These are phyloP conservation scores for Akanthomyces uredinophilus DNA, from an alignment of 2,329 filamentous ascomycete species.

Conservation along the genomic window DNA sequence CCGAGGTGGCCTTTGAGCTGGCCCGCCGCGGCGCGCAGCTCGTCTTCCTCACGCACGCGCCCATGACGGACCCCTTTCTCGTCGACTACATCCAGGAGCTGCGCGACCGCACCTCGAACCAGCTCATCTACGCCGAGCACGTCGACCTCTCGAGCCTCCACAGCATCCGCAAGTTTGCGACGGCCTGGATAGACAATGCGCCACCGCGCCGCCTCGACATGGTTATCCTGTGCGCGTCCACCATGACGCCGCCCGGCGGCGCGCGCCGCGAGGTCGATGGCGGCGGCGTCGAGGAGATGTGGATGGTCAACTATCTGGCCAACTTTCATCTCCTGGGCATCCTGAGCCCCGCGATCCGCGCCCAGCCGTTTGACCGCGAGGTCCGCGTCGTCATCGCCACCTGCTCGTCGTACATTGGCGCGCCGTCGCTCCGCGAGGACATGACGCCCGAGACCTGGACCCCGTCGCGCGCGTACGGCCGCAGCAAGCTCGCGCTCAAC, in stretches of 20 bases:
- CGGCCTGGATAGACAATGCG: slow-evolving; percentile 95
- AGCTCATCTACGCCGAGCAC: slow-evolving; percentile 91
- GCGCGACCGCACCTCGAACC: slow-evolving; percentile 68
- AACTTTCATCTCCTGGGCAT: slow-evolving; percentile 95
- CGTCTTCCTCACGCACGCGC: slow-evolving; percentile 78
- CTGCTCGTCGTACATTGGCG: slow-evolving; percentile 82
- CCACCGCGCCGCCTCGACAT: slow-evolving; percentile 86
- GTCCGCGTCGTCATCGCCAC: slow-evolving; percentile 82
- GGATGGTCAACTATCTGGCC: slow-evolving; percentile 91
- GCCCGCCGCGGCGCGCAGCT: slow-evolving; percentile 83
- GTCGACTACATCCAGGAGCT: slow-evolving; percentile 90
- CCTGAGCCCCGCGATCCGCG: slow-evolving; percentile 80
- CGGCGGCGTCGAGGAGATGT: slow-evolving; percentile 83
- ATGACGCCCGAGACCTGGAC: slow-evolving; percentile 48
- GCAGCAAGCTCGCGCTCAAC: slow-evolving; percentile 75
- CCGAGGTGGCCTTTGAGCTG: slow-evolving; percentile 66
- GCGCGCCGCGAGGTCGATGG: slow-evolving; percentile 61
- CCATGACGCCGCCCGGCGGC: slow-evolving; percentile 64
- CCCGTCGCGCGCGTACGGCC: slow-evolving; percentile 54
- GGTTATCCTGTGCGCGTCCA: slow-evolving; percentile 81
- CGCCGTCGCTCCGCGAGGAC: slow-evolving; percentile 57
- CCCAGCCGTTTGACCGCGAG: slow-evolving; percentile 89
- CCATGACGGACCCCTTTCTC: slow-evolving; percentile 79
- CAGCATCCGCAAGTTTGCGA: slow-evolving; percentile 87
- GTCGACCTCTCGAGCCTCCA: slow-evolving; percentile 86